These are phyloP conservation scores for Cynara cardunculus DNA, from an alignment of 129 eudicot genomes.

Conservation along the genomic window DNA sequence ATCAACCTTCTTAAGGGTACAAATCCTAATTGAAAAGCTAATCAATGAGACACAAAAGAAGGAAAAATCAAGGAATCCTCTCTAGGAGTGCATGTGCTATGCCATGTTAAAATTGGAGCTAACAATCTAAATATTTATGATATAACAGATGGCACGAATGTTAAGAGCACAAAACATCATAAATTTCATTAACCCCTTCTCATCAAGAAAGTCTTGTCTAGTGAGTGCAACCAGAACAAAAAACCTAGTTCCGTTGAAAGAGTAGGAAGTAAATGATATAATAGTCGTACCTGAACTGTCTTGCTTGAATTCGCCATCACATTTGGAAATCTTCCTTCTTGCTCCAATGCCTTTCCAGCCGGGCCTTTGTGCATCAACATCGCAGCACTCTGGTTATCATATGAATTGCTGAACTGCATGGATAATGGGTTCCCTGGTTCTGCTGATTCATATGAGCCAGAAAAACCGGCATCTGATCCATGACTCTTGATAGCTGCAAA, in stretches of 20 bases:
- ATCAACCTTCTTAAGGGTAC: neutral
- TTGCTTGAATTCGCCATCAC: conserved; percentile 40
- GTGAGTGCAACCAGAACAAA: neutral
- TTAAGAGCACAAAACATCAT: neutral
- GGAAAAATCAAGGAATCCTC: neutral
- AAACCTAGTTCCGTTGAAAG: neutral
- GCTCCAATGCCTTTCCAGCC: conserved; percentile 57
- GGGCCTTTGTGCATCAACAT: conserved; percentile 41
- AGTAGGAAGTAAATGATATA: neutral
- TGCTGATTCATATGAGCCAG: conserved; percentile 46
- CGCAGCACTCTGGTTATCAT: conserved; percentile 52
- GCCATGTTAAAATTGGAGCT: neutral
- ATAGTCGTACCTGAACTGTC: conserved; percentile 52
- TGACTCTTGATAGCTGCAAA: conserved; percentile 43
- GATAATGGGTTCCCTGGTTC: conserved; percentile 43
- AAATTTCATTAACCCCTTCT: neutral
- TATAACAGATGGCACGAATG: neutral
- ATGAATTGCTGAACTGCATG: conserved; percentile 48
- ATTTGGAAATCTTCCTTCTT: conserved; percentile 51
- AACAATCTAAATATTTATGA: neutral
- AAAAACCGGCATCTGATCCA: conserved; percentile 41
- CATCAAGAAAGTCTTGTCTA: neutral
- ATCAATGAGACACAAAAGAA: neutral
- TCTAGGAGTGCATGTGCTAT: neutral
- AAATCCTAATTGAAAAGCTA: neutral